Evolutionary conservation across 768 basidiomycete species (phyloP).

Genomic region (Cantharellus cinnabarinus): DNA sequence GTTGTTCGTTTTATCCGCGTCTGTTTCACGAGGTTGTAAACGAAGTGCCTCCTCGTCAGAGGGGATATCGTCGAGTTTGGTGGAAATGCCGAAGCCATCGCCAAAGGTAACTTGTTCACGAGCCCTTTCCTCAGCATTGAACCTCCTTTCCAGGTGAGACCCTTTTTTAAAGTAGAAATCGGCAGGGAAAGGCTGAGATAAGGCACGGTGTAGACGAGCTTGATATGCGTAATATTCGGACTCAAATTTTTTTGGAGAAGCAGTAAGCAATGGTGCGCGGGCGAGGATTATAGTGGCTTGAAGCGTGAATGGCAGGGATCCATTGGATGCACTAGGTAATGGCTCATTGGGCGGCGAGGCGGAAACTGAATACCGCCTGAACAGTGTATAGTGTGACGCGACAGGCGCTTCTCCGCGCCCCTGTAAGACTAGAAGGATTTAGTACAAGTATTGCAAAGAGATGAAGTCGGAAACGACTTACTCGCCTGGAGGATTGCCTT

Average conservation of each 20-base stretch:
- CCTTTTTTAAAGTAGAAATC: conserved; percentile 92
- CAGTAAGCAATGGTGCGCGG: conserved; percentile 18
- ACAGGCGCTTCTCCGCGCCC: no score
- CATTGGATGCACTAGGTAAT: no score
- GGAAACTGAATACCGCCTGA: no score
- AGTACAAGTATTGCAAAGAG: no score
- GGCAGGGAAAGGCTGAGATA: conserved; percentile 73
- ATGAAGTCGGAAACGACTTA: no score
- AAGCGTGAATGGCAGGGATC: conserved; percentile 3
- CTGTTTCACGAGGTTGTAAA: conserved; percentile 33
- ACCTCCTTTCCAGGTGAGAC: conserved; percentile 62
- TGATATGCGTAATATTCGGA: conserved; percentile 70
- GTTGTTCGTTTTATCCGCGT: conserved; percentile 40
- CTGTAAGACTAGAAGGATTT: no score
- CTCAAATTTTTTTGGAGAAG: conserved; percentile 44
- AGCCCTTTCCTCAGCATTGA: conserved; percentile 50
- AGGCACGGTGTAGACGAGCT: conserved; percentile 56
- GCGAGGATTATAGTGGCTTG: conserved; percentile 18
- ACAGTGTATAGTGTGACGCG: no score
- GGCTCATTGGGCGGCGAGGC: no score
- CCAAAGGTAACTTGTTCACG: conserved; percentile 64
- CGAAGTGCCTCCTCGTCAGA: conserved; percentile 23
- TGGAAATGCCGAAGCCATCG: conserved; percentile 26
- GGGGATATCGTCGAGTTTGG: conserved; percentile 28
- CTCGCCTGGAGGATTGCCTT: no score